These are phyloP conservation scores for Eucalyptus pauciflora DNA, from an alignment of 345 rosid genomes.

Conservation along the genomic window DNA sequence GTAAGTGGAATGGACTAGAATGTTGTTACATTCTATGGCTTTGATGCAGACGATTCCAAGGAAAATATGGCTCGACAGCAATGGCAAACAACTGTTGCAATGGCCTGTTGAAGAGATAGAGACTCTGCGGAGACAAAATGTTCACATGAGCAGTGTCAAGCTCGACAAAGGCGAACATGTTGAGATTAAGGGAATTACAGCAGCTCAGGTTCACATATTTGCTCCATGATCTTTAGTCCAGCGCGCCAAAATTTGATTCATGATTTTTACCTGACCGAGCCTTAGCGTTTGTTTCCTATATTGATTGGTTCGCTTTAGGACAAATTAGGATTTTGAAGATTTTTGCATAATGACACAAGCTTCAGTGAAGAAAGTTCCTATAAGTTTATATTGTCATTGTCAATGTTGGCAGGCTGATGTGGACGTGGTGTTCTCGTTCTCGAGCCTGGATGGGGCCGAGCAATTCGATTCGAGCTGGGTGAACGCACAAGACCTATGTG, in stretches of 20 bases:
- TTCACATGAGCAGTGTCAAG: constrained; percentile 9
- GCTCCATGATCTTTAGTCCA: background rate
- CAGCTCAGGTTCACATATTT: constrained; percentile 35
- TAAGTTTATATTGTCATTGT: background rate
- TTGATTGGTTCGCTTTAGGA: background rate
- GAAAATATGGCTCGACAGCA: constrained; percentile 43
- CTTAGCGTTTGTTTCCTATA: background rate
- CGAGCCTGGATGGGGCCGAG: constrained; percentile 48
- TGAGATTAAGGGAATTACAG: constrained; percentile 55
- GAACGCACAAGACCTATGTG: constrained; percentile 46
- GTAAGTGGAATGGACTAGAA: background rate
- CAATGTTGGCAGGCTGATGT: constrained; percentile 42
- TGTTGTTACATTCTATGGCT: background rate
- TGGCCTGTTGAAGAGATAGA: constrained; percentile 76
- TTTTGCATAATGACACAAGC: background rate
- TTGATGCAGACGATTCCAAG: constrained; percentile 49
- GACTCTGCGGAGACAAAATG: constrained; percentile 16
- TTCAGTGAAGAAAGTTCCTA: background rate
- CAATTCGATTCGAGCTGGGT: constrained; percentile 38
- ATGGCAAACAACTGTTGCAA: constrained; percentile 47
- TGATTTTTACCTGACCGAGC: background rate
- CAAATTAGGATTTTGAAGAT: background rate
- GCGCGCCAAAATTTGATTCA: background rate
- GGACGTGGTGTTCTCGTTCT: constrained; percentile 49
- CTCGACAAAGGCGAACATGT: constrained; percentile 30